These are phyloP conservation scores for maize (Zea mays) DNA, from an alignment of 176 grass and related monocot genomes.

Conservation along the genomic window Zm-B73-REFERENCE-NAM-5.0 NC_050098.1:190844001-190844500, in stretches of 20 bases:
- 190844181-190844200: constrained; percentile 84
- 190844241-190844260: constrained; percentile 64
- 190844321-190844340: neutral
- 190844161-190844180: constrained; percentile 51
- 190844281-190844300: neutral
- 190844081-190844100: constrained; percentile 13
- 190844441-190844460: constrained; percentile 46
- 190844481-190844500: constrained; percentile 49
- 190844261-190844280: constrained; percentile 34
- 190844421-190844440: constrained; percentile 35
- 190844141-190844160: constrained; percentile 25
- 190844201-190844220: constrained; percentile 81
- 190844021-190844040: constrained; percentile 90
- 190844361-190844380: constrained; percentile 39
- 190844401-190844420: constrained; percentile 58
- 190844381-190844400: constrained; percentile 46
- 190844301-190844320: constrained; percentile 6
- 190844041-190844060: constrained; percentile 71
- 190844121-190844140: neutral
- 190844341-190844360: constrained; percentile 38
- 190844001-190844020: constrained; percentile 86
- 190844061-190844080: constrained; percentile 56
- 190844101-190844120: constrained; percentile 21
- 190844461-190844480: constrained; percentile 40
- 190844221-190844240: constrained; percentile 46